Base-by-base conservation (phyloP, 805 yeast genomes). In the Candida ovalis region DNA sequence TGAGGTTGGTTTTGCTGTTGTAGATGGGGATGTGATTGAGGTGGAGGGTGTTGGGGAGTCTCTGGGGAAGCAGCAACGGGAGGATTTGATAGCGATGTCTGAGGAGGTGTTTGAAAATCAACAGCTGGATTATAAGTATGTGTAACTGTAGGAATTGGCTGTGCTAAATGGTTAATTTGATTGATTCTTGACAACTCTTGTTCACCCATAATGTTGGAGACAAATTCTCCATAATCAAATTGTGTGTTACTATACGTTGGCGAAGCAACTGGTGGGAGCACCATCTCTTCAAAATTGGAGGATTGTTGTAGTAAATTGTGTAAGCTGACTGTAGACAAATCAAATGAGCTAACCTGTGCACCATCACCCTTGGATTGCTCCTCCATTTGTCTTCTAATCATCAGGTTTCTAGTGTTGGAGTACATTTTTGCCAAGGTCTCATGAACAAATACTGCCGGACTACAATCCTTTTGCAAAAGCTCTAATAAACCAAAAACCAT, bases 401-500 rank as follows among this genome's bases (percentile, higher is more conserved):
- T 43, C 30, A 51, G 39, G 5, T 30, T 44, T 44, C 43, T 51
- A 7, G 58, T 50, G 3, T 44, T 47, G n/a, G 44, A 25, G 51
- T 48, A 52, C 48, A 57, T 49, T 17, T 49, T 52, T 17, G 40
- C 35, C 2, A 57, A 28, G 3, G 50, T 50, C 3, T 46, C 45
- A 10, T 46, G 44, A 24, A 54, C 50, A 32, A 43, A 18, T 9
- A 30, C 48, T 3, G 60, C 62, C 5, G 59, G 59, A 8, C 58
- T 56, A 47, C 60, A 58, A 21, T 50, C 51, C 7, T 35, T 36
- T 27, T 48, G 47, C 17, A 58, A 41, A n/a, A 42, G 24, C 13
- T 47, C 38, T 3, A 52, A 37, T 27, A 58, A 45, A 1, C 9
- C 8, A 2, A 42, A 24, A 5, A 53, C 40, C 21, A 40, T 44